Conservation (phyloP, 163 green algal species). For the Scenedesmus sp. region DNA sequence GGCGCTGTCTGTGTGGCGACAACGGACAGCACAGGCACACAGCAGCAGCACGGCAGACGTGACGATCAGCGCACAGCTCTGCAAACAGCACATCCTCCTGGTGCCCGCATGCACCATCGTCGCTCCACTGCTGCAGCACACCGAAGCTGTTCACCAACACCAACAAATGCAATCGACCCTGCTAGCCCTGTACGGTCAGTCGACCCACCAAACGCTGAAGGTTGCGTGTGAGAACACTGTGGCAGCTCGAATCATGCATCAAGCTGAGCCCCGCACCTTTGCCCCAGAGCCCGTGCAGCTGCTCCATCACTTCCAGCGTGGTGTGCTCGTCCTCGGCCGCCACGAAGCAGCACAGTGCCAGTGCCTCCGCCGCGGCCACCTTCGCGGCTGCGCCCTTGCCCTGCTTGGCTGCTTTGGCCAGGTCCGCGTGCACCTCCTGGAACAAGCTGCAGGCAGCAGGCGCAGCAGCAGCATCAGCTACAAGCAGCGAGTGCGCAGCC, state of each 20-base stretch:
- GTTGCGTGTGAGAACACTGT: no score
- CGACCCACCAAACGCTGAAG: no score
- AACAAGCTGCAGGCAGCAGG: conserved; percentile 53
- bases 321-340: conserved; percentile 62
- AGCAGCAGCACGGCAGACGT: neutral
- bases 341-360: conserved; percentile 77
- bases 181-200: no score
- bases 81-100: no score
- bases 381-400: conserved; percentile 52
- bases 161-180: neutral
- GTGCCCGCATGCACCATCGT: neutral
- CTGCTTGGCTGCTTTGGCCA: conserved; percentile 62
- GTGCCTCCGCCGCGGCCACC: conserved; percentile 64
- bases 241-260: no score
- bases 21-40: neutral
- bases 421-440: conserved; percentile 57
- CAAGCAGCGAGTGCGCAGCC: neutral
- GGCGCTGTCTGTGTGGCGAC: conserved; percentile 27
- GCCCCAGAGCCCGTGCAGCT: conserved; percentile 58
- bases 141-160: neutral
- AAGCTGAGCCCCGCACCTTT: conserved; percentile 40
- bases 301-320: conserved; percentile 62
- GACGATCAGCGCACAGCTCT: neutral
- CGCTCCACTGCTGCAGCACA: neutral
- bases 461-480: neutral